Percentiles rank a stretch among this genome's conserved stretches.
Evolutionary conservation across 2,329 filamentous ascomycete genomes (phyloP).

Genomic region (Aspergillus felis): DNA sequence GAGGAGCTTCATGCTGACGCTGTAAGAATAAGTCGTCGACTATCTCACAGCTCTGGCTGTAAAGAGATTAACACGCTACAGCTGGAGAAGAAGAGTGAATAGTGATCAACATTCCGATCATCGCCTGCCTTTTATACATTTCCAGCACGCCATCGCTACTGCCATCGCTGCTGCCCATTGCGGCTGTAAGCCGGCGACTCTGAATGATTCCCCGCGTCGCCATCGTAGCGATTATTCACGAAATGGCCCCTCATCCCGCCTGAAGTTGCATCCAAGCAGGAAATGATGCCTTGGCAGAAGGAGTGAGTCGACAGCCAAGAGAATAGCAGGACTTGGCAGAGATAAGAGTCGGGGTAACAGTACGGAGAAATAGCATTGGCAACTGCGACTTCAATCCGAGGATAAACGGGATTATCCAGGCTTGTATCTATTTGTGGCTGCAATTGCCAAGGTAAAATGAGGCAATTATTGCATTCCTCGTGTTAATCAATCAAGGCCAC

Average conservation of each 20-base stretch:
- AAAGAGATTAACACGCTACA: not conserved
- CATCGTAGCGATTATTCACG: not conserved
- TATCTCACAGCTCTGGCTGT: not conserved
- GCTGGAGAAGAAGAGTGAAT: not conserved
- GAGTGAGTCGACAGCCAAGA: not conserved
- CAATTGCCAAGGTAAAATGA: not conserved
- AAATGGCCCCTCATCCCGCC: conserved; percentile 2
- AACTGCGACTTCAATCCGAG: not conserved
- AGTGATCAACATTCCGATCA: not conserved
- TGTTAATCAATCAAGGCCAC: not conserved
- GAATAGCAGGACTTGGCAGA: conserved; percentile 5
- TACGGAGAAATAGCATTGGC: not conserved
- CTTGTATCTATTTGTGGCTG: not conserved
- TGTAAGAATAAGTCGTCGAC: not conserved
- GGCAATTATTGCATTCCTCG: not conserved
- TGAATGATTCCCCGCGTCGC: not conserved
- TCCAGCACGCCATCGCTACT: not conserved
- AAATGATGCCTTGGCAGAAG: not conserved
- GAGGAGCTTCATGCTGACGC: conserved; percentile 8
- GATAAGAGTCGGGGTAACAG: conserved; percentile 9
- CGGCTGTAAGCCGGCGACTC: not conserved
- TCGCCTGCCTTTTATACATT: not conserved
- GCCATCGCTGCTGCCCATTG: not conserved
- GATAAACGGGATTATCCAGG: not conserved
- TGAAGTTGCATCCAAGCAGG: conserved; percentile 7